Conservation (phyloP, 116 monocot species). For the Dioscorea cayenensis region DNA sequence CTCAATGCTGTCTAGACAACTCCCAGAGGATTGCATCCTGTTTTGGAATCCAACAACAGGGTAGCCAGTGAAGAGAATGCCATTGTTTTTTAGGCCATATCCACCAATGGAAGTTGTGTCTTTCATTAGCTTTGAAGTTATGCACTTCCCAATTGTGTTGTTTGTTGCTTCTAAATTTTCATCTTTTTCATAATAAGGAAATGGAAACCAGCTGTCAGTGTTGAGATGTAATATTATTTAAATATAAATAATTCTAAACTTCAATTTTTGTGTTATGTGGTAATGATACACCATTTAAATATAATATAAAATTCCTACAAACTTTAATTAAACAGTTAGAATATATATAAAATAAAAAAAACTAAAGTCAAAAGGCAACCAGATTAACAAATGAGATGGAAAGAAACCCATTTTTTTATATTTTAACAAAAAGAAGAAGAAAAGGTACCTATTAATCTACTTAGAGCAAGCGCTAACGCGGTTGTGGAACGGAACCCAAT, state of each 20-base stretch:
- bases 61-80: slow-evolving; percentile 37
- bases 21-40: slow-evolving; percentile 45
- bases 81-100: slow-evolving; percentile 42
- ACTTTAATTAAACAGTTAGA: not conserved
- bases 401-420: too few relatives aligned
- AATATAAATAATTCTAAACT: too few relatives aligned
- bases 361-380: too few relatives aligned
- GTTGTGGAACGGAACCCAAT: slow-evolving; percentile 39
- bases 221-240: too few relatives aligned
- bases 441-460: slow-evolving; percentile 34
- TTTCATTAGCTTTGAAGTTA: not conserved
- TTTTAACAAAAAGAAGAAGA: too few relatives aligned
- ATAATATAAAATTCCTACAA: too few relatives aligned
- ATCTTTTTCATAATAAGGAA: slow-evolving; percentile 11
- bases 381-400: too few relatives aligned
- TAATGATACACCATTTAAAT: too few relatives aligned
- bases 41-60: slow-evolving; percentile 53
- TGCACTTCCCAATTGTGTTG: slow-evolving; percentile 27
- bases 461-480: slow-evolving; percentile 4
- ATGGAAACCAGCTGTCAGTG: not conserved
- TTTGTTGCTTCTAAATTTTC: slow-evolving; percentile 19
- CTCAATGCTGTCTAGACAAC: slow-evolving; percentile 27
- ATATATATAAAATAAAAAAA: not conserved
- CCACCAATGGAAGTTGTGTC: not conserved
- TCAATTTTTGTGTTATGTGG: too few relatives aligned